Base-by-base conservation (phyloP, 2,329 filamentous ascomycete genomes). In the Cladosporium sp. region DNA sequence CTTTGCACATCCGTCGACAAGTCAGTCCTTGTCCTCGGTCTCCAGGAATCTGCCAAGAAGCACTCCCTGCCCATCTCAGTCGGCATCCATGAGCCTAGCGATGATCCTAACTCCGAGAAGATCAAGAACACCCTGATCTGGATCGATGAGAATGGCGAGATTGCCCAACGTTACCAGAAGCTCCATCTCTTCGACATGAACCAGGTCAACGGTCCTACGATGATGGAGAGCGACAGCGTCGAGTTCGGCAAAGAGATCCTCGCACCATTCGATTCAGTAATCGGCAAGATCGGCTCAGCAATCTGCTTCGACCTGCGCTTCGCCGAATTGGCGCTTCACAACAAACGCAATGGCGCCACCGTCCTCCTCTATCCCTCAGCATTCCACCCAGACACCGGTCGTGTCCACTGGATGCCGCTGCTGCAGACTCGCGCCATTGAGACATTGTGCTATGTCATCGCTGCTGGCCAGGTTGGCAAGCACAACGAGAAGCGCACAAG, bases 291-390 rank as follows among this genome's bases (percentile, higher is more conserved):
- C 19, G 93, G 91, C 19, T 80, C 88, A 61, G 81, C 88, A 56
- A 95, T 97, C 62, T 97, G 93, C 76, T 97, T 97, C 73, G 93
- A 97, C 75, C 75, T 97, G 62, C 85, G 92, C 1, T 96, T 94
- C 70, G 84, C 91, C 0, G 90, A 96, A 70, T 83, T 88, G 8
- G 83, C 85, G 0, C 73, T 94, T 9, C 80, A 84, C 1, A 80
- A 96, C 17, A 83, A 84, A 28, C 76, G 83, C 6, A 82, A 84
- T 58, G 79, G 82, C 20, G 90, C 91, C 1, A 86, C 96, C 62
- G 78, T 96, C 55, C 78, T 97, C 51, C 85, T 90, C 0, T 97
- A 93, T 70, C 93, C 93, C 0, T 93, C 89, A 5, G 93, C 93
- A 3, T 97, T 97, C 70, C 96, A 92, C 0, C 82, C 95, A 0